A percentile compares a stretch with the other conserved stretches of the same genome.
Conservation (phyloP, 1,139 yeast species). For the Geotrichum australiense region DNA sequence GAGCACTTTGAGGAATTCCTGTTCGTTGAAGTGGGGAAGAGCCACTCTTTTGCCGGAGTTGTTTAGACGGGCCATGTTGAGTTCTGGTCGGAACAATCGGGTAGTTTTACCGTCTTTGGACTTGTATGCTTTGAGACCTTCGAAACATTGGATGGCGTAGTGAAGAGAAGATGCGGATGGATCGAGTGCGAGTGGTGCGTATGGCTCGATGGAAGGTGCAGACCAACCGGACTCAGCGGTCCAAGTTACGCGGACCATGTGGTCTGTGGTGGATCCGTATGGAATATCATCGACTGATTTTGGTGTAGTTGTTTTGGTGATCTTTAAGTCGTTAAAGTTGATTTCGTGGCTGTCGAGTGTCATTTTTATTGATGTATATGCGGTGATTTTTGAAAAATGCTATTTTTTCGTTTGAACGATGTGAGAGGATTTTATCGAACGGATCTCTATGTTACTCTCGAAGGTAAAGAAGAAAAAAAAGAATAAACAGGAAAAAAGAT, state of each 20-base stretch:
- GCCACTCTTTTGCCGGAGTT: constrained; percentile 37
- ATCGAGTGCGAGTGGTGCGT: constrained; percentile 33
- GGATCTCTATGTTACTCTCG: too few species aligned
- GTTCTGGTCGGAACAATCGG: constrained; percentile 39
- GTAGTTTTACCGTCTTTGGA: constrained; percentile 30
- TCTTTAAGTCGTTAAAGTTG: constrained; percentile 14
- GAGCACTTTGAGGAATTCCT: constrained; percentile 37
- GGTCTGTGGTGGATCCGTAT: constrained; percentile 38
- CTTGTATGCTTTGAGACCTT: constrained; percentile 34
- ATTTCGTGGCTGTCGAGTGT: constrained; percentile 10
- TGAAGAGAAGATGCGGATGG: constrained; percentile 32
- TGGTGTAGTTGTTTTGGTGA: constrained; percentile 14
- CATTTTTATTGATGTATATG: constrained; percentile 4
- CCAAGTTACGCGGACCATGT: constrained; percentile 41
- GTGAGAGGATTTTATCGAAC: too few species aligned
- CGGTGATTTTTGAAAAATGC: too few species aligned
- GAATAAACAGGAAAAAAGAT: neutral
- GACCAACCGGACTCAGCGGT: constrained; percentile 37
- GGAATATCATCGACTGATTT: too few species aligned
- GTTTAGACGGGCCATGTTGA: constrained; percentile 40
- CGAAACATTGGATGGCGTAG: constrained; percentile 34
- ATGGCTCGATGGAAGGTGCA: constrained; percentile 37
- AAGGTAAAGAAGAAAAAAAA: neutral
- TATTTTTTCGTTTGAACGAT: too few species aligned
- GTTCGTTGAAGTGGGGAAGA: constrained; percentile 38